These are phyloP conservation scores for Trebouxia sp. DNA, from an alignment of 139 green algal species.

Conservation along the genomic window DNA sequence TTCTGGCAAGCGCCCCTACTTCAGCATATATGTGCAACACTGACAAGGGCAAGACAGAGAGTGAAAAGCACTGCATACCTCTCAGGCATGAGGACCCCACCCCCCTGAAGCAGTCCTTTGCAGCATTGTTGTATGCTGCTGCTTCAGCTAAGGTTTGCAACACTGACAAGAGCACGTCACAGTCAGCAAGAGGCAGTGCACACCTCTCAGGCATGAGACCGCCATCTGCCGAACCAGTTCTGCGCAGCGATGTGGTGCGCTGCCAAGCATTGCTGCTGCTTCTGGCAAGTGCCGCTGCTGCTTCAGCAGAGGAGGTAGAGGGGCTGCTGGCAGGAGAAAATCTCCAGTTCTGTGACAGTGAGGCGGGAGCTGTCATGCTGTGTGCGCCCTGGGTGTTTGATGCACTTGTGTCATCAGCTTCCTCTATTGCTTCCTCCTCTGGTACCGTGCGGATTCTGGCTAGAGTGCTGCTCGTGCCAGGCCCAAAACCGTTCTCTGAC, in stretches of 20 bases:
- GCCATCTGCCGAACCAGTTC: not conserved
- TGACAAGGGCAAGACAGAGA: not conserved
- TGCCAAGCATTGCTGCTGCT: not conserved
- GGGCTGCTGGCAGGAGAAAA: slow-evolving; percentile 14
- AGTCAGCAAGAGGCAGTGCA: no score
- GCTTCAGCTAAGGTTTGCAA: not conserved
- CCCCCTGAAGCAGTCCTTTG: no score
- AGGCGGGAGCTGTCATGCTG: not conserved
- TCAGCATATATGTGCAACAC: not conserved
- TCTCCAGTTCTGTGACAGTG: slow-evolving; percentile 17
- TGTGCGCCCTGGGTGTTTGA: not conserved
- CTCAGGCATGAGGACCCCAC: no score
- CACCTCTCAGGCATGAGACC: not conserved
- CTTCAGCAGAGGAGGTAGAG: not conserved
- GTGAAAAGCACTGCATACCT: no score
- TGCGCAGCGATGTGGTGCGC: not conserved
- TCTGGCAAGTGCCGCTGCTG: not conserved
- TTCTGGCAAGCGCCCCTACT: not conserved
- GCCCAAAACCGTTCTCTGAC: not conserved
- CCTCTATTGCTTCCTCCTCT: not conserved
- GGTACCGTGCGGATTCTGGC: slow-evolving; percentile 2
- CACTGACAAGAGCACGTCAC: not conserved
- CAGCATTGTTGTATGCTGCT: not conserved
- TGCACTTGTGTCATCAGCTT: not conserved
- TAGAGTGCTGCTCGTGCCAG: not conserved